Base-by-base conservation (phyloP, 139 green algal species). In the Coelastrella sp. region DNA sequence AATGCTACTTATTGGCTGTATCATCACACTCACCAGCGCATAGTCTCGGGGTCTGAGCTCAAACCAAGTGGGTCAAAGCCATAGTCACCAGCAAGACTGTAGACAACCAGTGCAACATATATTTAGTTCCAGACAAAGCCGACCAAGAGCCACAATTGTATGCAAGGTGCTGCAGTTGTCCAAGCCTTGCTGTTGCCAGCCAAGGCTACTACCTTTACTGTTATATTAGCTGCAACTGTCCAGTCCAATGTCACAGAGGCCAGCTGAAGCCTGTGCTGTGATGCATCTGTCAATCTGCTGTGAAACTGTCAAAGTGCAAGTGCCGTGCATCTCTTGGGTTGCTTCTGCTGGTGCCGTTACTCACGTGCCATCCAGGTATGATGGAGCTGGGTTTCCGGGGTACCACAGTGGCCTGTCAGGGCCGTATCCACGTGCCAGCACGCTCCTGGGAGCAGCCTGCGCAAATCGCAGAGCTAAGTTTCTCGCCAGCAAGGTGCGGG, bases 31-130 rank as follows among this genome's bases (percentile, higher is more conserved):
- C 59, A 82, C 82, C 82, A 87, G 27, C 34, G 38, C 30, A 82
- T 21, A 11, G 43, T 82, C 30, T 68, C 53, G 3, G 69, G 69
- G 17, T 81, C 69, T 38, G 89, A 79, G 80, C 92, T 92, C 63
- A 99, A 93, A 77, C 86, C 91, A 68, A 99, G 89, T 40, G 96
- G 96, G 88, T 99, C 97, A 79, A 97, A 94, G 72, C 89, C 87
- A 53, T 86, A 87, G 86, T 93, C 87, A 63, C 89, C 90, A 25
- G 88, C 84, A 64, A 93, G 78, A 27, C 80, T 84, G 85, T 53
- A 48, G 38, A 6, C 19, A 27, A 51, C 13, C n/a, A 60, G 27
- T 30, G 4, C 40, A 34, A 41, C 25, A 53, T 2, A 75, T 3
- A 3, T 15, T 40, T 19, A 41, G 13, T 8, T 30, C 57, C 19